Percentiles rank a stretch among this genome's conserved stretches.
Conservation (phyloP, 106 monocot species). For the Dioscorea alata region DNA sequence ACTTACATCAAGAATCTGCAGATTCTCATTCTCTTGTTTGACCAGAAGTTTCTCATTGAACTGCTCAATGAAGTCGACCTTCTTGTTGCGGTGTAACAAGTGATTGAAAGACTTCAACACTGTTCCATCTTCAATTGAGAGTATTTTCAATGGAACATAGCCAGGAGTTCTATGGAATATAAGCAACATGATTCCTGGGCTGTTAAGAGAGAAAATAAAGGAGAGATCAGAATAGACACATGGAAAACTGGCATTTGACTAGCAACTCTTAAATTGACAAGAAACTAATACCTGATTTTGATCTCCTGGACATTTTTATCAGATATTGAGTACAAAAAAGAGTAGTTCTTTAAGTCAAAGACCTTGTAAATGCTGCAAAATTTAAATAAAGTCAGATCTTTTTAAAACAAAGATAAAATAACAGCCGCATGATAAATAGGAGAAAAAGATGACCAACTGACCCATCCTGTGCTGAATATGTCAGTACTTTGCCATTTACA, state of each 20-base stretch:
- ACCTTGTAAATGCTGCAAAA: slow-evolving; percentile 65
- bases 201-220: slow-evolving; percentile 16
- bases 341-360: slow-evolving; percentile 76
- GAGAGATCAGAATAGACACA: background rate
- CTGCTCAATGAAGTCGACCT: slow-evolving; percentile 72
- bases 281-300: slow-evolving; percentile 64
- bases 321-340: slow-evolving; percentile 53
- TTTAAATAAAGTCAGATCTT: background rate
- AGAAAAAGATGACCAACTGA: slow-evolving; percentile 13
- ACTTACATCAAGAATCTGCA: slow-evolving; percentile 73
- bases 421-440: background rate
- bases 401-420: background rate
- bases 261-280: background rate
- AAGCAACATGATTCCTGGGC: slow-evolving; percentile 65
- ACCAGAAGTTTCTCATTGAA: slow-evolving; percentile 81
- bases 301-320: slow-evolving; percentile 90
- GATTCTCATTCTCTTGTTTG: slow-evolving; percentile 81
- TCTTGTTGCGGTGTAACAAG: slow-evolving; percentile 56
- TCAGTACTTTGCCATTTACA: slow-evolving; percentile 91
- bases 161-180: slow-evolving; percentile 47
- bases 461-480: slow-evolving; percentile 90
- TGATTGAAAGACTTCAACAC: slow-evolving; percentile 62
- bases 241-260: background rate
- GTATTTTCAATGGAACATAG: slow-evolving; percentile 55
- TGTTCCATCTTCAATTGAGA: slow-evolving; percentile 75